phyloP scores from a whole-genome alignment of 2,329 filamentous ascomycete genomes.

The Colletotrichum tamarilloi region DNA sequence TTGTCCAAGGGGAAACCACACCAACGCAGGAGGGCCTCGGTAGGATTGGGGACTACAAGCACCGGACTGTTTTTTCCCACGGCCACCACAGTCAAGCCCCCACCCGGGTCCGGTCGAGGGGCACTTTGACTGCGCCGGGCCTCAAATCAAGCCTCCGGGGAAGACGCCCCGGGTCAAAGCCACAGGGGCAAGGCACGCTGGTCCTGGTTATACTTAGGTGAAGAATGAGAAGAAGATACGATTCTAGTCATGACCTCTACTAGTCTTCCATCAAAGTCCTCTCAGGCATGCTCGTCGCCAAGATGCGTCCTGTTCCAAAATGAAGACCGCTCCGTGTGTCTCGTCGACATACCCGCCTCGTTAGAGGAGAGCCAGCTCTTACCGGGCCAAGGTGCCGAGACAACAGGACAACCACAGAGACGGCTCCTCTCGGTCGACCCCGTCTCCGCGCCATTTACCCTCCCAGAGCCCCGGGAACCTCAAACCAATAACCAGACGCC shows the following conservation, averaged over 20 bases:
- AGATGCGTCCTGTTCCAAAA: conserved; percentile 32
- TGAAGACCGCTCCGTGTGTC: conserved; percentile 52
- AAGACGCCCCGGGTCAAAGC: conserved; percentile 16
- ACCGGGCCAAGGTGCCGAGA: conserved; percentile 43
- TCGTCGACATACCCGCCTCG: conserved; percentile 78
- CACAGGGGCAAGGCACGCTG: conserved; percentile 19
- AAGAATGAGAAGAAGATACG: not conserved
- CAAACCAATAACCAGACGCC: conserved; percentile 51
- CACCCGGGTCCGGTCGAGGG: conserved; percentile 10
- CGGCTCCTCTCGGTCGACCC: conserved; percentile 59
- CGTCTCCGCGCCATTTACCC: conserved; percentile 58
- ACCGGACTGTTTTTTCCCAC: conserved; percentile 5
- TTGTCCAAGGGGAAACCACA: not conserved
- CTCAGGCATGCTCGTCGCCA: not conserved
- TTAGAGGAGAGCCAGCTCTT: conserved; percentile 73
- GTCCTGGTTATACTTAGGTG: not conserved
- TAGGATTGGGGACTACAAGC: not conserved
- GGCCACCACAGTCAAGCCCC: conserved; percentile 16
- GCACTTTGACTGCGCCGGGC: conserved; percentile 26
- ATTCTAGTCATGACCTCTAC: conserved; percentile 8
- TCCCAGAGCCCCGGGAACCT: conserved; percentile 61
- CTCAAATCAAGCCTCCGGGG: conserved; percentile 8
- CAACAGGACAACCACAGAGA: conserved; percentile 41
- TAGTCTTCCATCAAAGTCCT: not conserved
- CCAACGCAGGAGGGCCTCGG: conserved; percentile 28